Percentiles rank a stretch among this genome's conserved stretches.
Evolutionary conservation across 371 early-diverging fungal species (phyloP).

Genomic region (Nosema muscidifuracis): DNA sequence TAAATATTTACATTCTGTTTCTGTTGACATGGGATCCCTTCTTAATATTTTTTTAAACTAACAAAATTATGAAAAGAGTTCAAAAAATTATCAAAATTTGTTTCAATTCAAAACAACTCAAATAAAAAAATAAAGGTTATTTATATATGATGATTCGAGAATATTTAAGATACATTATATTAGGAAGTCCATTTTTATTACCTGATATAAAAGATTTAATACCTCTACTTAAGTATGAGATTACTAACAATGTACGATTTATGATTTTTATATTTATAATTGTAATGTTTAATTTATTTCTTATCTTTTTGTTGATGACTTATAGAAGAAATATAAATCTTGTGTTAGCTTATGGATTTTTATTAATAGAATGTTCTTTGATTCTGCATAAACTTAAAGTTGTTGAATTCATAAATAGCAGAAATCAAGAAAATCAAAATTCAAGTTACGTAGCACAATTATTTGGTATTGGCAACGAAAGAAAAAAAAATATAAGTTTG

Average conservation of each 20-base stretch:
- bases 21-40: conserved; percentile 24
- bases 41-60: conserved; percentile 22
- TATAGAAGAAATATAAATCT: background rate
- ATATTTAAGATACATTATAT: background rate
- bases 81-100: background rate
- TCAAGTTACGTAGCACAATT: no score
- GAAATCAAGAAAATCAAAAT: no score
- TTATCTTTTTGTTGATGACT: background rate
- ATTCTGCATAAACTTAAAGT: conserved; percentile 21
- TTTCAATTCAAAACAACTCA: background rate
- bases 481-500: no score
- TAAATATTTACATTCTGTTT: conserved; percentile 70
- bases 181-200: background rate
- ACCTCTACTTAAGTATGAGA: background rate
- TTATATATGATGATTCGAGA: background rate
- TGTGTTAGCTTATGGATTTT: conserved; percentile 9
- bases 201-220: background rate
- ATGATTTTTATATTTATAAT: background rate
- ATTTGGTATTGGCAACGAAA: no score
- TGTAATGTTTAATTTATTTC: background rate
- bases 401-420: background rate
- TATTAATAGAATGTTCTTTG: conserved; percentile 28
- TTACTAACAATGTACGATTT: background rate
- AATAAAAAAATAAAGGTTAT: background rate
- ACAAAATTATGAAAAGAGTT: background rate